A percentile compares a stretch with the other conserved stretches of the same genome.
These are phyloP conservation scores for Ilex paraguariensis DNA, from an alignment of 305 asterid species.

Conservation along the genomic window DNA sequence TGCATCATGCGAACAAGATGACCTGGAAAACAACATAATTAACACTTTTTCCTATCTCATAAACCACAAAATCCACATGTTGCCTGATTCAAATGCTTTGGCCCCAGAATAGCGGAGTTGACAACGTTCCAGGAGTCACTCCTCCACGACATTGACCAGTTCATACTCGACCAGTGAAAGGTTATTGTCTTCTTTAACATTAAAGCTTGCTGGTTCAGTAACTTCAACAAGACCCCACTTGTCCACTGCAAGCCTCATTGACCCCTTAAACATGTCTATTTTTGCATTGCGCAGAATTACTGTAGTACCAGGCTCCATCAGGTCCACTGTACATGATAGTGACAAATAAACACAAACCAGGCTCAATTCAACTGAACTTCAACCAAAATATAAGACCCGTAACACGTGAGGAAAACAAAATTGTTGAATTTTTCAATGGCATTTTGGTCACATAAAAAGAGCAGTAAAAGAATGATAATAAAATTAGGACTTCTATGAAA, in stretches of 20 bases:
- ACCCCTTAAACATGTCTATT: slow-evolving; percentile 50
- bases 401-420: no score
- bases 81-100: slow-evolving; percentile 15
- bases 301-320: slow-evolving; percentile 39
- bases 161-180: slow-evolving; percentile 44
- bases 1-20: slow-evolving; percentile 17
- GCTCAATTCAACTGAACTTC: background rate
- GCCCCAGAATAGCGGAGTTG: slow-evolving; percentile 10
- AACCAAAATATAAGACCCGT: no score
- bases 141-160: slow-evolving; percentile 36
- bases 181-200: slow-evolving; percentile 45
- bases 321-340: slow-evolving; percentile 32
- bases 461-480: no score
- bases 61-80: slow-evolving; percentile 18
- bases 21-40: slow-evolving; percentile 23
- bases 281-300: slow-evolving; percentile 41
- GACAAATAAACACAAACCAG: slow-evolving; percentile 1
- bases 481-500: no score
- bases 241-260: slow-evolving; percentile 54
- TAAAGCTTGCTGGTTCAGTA: slow-evolving; percentile 38
- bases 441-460: no score
- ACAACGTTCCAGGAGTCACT: slow-evolving; percentile 17
- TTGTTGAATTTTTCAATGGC: no score
- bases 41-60: slow-evolving; percentile 28
- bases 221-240: slow-evolving; percentile 52